These are phyloP conservation scores for Alternaria arbusti DNA, from an alignment of 2,329 filamentous ascomycete species.

Conservation along the genomic window DNA sequence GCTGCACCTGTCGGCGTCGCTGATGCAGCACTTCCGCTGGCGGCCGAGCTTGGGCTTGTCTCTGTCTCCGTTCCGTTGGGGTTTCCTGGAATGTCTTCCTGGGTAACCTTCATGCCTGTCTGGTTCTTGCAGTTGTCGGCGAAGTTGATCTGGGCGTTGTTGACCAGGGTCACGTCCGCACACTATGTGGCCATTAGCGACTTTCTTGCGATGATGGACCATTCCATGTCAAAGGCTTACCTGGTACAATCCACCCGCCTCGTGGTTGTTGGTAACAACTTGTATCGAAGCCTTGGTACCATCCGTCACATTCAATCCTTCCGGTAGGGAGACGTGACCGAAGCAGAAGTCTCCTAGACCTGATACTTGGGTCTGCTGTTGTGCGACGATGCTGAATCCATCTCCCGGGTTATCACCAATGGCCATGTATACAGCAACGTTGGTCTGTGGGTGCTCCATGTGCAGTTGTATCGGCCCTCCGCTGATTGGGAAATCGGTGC, in stretches of 20 bases:
- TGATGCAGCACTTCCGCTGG: slow-evolving; percentile 20
- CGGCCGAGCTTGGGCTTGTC: slow-evolving; percentile 24
- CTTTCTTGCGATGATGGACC: neutral
- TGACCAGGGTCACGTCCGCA: slow-evolving; percentile 73
- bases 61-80: slow-evolving; percentile 53
- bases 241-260: slow-evolving; percentile 69
- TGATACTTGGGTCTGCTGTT: slow-evolving; percentile 65
- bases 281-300: slow-evolving; percentile 72
- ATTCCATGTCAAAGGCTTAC: slow-evolving; percentile 41
- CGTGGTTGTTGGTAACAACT: slow-evolving; percentile 68
- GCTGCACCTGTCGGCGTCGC: slow-evolving; percentile 32
- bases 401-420: slow-evolving; percentile 60
- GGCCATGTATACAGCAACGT: slow-evolving; percentile 61
- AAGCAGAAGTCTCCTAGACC: slow-evolving; percentile 71
- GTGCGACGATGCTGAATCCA: slow-evolving; percentile 73
- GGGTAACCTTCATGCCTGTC: slow-evolving; percentile 59
- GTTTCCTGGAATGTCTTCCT: slow-evolving; percentile 51
- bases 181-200: slow-evolving; percentile 57
- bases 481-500: slow-evolving; percentile 57
- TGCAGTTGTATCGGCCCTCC: slow-evolving; percentile 60
- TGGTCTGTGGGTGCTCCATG: slow-evolving; percentile 60
- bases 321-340: slow-evolving; percentile 62
- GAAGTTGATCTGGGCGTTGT: slow-evolving; percentile 53
- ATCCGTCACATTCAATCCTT: slow-evolving; percentile 59
- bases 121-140: slow-evolving; percentile 63